Base-by-base conservation (phyloP, 805 yeast genomes). In the Yarrowia yakushimensis region DNA sequence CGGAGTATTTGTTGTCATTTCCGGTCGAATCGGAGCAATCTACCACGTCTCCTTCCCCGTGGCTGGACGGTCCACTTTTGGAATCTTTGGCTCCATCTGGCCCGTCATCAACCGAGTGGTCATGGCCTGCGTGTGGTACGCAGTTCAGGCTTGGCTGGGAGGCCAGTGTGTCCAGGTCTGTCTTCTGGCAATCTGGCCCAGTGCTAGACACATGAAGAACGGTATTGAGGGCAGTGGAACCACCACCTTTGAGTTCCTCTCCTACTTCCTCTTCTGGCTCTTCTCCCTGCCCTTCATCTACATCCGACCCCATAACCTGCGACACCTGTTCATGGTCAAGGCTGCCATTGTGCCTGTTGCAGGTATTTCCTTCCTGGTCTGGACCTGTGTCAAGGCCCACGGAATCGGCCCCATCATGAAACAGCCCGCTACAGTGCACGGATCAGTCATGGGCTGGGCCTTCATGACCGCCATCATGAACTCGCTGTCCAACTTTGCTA, bases 41-140 rank as follows among this genome's bases (percentile, higher is more conserved):
- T 88, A 90, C 70, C 97, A 90, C 70, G 78, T 89, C 63, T 82
- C 94, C 0, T 91, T 90, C 79, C 97, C 97, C 1, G 91, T 90
- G 12, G 81, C 88, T 10, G 82, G 85, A 39, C 79, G 97, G 66
- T 82, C 93, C 0, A 82, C 96, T 0, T 91, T 91, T 75, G 97
- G 97, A 65, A 82, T 88, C 11, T 88, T 85, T 78, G 96, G 96
- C 60, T 86, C 91, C 0, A 76, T 87, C 64, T 91, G 96, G 97
- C 96, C 96, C 4, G 85, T 91, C 48, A 69, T 90, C 59, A 90
- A 91, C 75, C 82, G 97, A 75, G 93, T 89, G 37, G 92, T 88
- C 11, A 87, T 91, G 90, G 87, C 90, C 31, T 81, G 84, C 67
- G 84, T 91, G 57, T 91, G 97, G 97, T 90, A 86, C 70, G 85